Percentiles rank a stretch among this genome's conserved stretches.
These are phyloP conservation scores for Aphanomyces euteiches DNA, from an alignment of 352 stramenopile genomes.

Conservation along the genomic window DNA sequence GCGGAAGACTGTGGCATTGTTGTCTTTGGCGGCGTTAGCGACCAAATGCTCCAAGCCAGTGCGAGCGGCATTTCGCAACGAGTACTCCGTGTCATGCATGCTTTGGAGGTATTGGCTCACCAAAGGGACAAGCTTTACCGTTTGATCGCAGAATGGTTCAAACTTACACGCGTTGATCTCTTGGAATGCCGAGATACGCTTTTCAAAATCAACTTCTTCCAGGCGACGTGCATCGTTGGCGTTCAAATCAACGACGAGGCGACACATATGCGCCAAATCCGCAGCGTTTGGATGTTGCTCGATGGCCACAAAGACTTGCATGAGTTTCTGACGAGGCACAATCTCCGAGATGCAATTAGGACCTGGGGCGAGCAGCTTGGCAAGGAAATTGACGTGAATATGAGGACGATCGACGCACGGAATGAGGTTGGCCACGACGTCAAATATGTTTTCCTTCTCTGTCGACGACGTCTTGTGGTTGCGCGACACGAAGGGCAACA, in stretches of 20 bases:
- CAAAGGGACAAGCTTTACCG: slow-evolving; percentile 68
- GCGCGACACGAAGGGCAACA: slow-evolving; percentile 78
- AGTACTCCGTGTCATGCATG: slow-evolving; percentile 82
- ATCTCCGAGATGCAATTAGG: slow-evolving; percentile 70
- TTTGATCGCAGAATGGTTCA: slow-evolving; percentile 50
- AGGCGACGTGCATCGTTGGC: slow-evolving; percentile 75
- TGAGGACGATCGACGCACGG: slow-evolving; percentile 63
- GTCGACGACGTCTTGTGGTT: slow-evolving; percentile 69
- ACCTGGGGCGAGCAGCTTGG: slow-evolving; percentile 68
- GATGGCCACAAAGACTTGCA: slow-evolving; percentile 66
- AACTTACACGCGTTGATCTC: slow-evolving; percentile 62
- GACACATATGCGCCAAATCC: slow-evolving; percentile 42
- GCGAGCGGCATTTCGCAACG: slow-evolving; percentile 70
- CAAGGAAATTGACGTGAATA: slow-evolving; percentile 70
- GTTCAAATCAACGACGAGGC: slow-evolving; percentile 60
- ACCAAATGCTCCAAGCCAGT: slow-evolving; percentile 57
- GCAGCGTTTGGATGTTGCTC: slow-evolving; percentile 41
- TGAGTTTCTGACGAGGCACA: slow-evolving; percentile 52
- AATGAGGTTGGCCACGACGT: slow-evolving; percentile 72
- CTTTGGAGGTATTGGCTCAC: slow-evolving; percentile 72
- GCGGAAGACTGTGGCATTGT: slow-evolving; percentile 56
- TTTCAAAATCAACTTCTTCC: slow-evolving; percentile 82
- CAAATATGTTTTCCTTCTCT: slow-evolving; percentile 79
- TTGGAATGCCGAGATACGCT: slow-evolving; percentile 70
- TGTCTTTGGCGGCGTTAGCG: slow-evolving; percentile 37